Evolutionary conservation across 306 rosid genomes (phyloP).

Genomic region (Trifolium pratense): DNA sequence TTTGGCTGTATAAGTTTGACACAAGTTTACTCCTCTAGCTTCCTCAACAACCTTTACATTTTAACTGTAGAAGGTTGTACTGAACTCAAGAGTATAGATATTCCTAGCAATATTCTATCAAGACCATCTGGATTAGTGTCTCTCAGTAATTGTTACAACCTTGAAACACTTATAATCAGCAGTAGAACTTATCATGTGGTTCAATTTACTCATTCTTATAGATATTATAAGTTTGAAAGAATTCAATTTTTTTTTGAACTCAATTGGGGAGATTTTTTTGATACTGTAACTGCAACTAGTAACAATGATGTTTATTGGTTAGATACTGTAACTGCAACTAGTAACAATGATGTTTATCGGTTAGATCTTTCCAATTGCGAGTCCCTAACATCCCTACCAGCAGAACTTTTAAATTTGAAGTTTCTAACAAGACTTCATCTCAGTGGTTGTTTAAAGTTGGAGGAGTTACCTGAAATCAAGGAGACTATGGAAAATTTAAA

Average conservation of each 20-base stretch:
- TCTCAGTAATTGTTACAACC: not conserved
- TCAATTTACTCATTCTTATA: too few relatives aligned
- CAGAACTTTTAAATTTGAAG: too few relatives aligned
- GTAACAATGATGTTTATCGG: conserved; percentile 22
- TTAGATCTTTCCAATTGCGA: conserved; percentile 36
- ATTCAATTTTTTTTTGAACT: too few relatives aligned
- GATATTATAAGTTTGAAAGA: too few relatives aligned
- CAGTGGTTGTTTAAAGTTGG: not conserved
- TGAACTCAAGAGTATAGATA: not conserved
- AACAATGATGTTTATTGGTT: too few relatives aligned
- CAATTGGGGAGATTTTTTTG: too few relatives aligned
- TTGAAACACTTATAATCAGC: not conserved
- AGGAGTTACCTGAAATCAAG: not conserved
- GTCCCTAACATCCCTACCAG: conserved; percentile 22
- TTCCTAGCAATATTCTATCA: not conserved
- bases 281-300: too few relatives aligned
- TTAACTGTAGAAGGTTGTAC: not conserved
- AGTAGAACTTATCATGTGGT: not conserved
- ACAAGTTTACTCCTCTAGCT: not conserved
- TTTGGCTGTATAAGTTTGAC: not conserved
- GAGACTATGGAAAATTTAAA: too few relatives aligned
- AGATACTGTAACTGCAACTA: too few relatives aligned
- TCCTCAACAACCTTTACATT: not conserved
- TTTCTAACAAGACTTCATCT: not conserved
- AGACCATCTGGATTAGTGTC: not conserved